Evolutionary conservation across 306 rosid species (phyloP), one percentile per base, ranked within the genome.

Genomic region (Dalbergia cochinchinensis): DNA sequence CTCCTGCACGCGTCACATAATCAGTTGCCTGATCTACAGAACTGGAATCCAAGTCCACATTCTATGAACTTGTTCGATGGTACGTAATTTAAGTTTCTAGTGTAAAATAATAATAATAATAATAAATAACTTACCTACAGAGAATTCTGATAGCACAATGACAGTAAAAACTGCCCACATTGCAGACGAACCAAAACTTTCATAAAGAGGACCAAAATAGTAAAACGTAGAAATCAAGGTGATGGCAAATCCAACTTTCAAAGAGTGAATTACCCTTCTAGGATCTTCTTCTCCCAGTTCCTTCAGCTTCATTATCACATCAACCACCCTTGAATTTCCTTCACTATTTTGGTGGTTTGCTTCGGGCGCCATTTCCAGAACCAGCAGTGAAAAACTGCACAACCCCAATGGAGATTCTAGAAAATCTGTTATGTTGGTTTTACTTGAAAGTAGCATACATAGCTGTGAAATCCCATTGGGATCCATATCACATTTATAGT

Each of bases 201-300:
- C 31, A 16, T 82, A 82, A 31, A 76, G 78, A 19, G 90, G 85
- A 19, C 76, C 35, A 12, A 82, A 2, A 69, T 79, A 69, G 80
- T 82, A 87, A 42, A 87, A 79, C 31, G 65, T 0, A 0, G 88
- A 82, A 45, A 82, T 83, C 18, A 84, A 19, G 7, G 85, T 78
- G 11, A 87, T 57, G 16, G 88, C 69, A 15, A 87, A 15, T 33
- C 73, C 88, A 8, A 85, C 83, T 82, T 87, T 87, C 3, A 82
- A 62, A 18, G 88, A 64, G 69, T 87, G 88, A 71, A 76, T 76
- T 15, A 79, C 66, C 73, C 83, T 79, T 73, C 86, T 84, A 4
- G 90, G 90, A 77, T 87, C 90, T 5, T 87, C 88, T 76, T 85
- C 51, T 68, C 88, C 88, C 6, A 85, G 1, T 65, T 85, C 72